Base-by-base conservation (phyloP, 805 yeast genomes). In the Hemisphaericaspora nanyangensis region DNA sequence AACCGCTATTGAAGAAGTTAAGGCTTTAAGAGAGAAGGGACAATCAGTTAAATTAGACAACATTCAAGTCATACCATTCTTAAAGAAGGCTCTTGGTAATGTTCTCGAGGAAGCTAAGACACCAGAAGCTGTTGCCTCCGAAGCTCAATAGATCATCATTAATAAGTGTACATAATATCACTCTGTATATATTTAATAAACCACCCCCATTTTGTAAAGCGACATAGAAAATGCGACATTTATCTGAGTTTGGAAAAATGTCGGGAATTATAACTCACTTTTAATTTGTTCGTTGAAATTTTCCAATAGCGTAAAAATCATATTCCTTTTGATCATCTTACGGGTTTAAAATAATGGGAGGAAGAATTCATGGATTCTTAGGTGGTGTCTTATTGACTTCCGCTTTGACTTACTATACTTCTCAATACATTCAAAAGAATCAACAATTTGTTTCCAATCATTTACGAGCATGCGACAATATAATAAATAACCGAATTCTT, bases 371-470 rank as follows among this genome's bases (percentile, higher is more conserved):
- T 39, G 74, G 75, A 12, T 67, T 72, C 38, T 52, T 68, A 19
- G 65, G 69, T 43, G 82, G 82, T 8, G 79, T 79, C 2, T 64
- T 81, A n/a, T 59, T 80, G 36, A 75, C 86, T 1, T 75, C 87
- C 3, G 71, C 84, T 1, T 55, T 78, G 8, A 76, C 83, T 2
- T 82, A 82, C 57, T 69, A 77, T 45, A 79, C 88, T 2, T 77
- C 78, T 2, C 68, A 66, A 39, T 75, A 80, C 49, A 70, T 85
- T 47, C 68, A 69, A 36, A 57, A 56, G 28, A 76, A 74, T 52
- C 74, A 76, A 38, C 51, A 49, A 16, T 63, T 62, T 25, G 70
- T 82, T 7, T 69, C 79, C 2, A 46, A 55, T 10, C 71, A 74
- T 17, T 65, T 85, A 39, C 58, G 60, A 34, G 68, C 68, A 17